These are phyloP conservation scores for Mediolabrus comicus DNA, from an alignment of 108 stramenopile genomes.

Conservation along the genomic window DNA sequence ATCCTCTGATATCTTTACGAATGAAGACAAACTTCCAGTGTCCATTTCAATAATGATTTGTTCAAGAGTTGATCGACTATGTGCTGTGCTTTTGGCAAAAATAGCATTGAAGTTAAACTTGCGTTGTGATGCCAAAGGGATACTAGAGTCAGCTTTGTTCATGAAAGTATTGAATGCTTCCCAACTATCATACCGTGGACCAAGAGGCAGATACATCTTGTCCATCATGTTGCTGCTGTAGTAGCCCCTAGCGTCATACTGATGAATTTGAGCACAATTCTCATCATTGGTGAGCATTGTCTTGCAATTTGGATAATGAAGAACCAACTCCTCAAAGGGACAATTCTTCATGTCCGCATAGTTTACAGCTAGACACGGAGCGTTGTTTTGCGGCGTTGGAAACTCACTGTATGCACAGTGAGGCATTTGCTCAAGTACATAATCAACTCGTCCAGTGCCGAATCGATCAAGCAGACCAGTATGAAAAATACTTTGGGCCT, in stretches of 20 bases:
- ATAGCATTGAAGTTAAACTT: conserved; percentile 31
- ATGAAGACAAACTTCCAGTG: background rate
- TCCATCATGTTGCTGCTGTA: conserved; percentile 2
- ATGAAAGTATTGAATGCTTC: background rate
- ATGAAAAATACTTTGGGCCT: conserved; percentile 1
- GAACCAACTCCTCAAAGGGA: background rate
- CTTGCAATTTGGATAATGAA: conserved; percentile 6
- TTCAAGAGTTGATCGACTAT: conserved; percentile 4
- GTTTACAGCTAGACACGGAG: background rate
- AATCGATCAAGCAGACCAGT: background rate
- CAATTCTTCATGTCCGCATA: background rate
- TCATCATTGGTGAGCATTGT: conserved; percentile 38
- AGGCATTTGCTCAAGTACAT: background rate
- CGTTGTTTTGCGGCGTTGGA: background rate
- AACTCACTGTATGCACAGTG: background rate
- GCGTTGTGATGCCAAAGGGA: conserved; percentile 17
- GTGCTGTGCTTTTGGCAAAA: conserved; percentile 23
- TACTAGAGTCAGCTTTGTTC: background rate
- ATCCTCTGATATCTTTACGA: background rate
- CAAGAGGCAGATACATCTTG: conserved; percentile 22
- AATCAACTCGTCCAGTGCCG: conserved; percentile 9
- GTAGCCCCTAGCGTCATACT: conserved; percentile 23
- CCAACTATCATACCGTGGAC: conserved; percentile 26
- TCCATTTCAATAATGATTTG: background rate
- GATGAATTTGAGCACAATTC: conserved; percentile 12